phyloP scores from a whole-genome alignment of 2,329 filamentous ascomycete genomes.

The Lojkania enalia region DNA sequence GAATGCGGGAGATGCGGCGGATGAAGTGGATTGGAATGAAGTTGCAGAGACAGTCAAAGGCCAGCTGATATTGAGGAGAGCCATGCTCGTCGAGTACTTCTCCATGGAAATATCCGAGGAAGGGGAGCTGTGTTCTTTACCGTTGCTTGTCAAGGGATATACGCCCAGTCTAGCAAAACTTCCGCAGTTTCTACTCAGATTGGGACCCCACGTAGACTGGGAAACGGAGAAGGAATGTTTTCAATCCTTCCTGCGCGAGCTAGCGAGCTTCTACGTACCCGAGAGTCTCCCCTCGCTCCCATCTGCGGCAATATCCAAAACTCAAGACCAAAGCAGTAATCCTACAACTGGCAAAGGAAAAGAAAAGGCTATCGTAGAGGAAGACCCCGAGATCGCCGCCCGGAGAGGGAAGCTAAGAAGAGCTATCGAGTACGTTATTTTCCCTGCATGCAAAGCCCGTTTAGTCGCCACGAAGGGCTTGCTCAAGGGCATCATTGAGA shows the following conservation, averaged over 20 bases:
- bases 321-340: conserved; percentile 45
- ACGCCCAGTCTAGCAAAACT: conserved; percentile 83
- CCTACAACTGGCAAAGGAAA: conserved; percentile 37
- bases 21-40: conserved; percentile 67
- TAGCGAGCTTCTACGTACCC: conserved; percentile 88
- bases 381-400: conserved; percentile 47
- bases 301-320: conserved; percentile 13
- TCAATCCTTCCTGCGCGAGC: conserved; percentile 77
- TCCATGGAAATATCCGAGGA: conserved; percentile 77
- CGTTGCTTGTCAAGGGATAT: conserved; percentile 86
- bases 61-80: conserved; percentile 73
- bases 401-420: conserved; percentile 71
- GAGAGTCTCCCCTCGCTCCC: conserved; percentile 70
- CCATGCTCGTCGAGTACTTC: conserved; percentile 94
- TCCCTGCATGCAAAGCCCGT: conserved; percentile 82
- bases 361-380: conserved; percentile 21
- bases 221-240: conserved; percentile 83
- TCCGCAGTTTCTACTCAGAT: conserved; percentile 80
- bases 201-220: conserved; percentile 91
- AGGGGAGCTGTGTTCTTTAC: conserved; percentile 77
- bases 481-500: conserved; percentile 78
- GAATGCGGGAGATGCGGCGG: conserved; percentile 41
- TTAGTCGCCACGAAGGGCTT: conserved; percentile 80
- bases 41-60: conserved; percentile 67
- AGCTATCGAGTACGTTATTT: conserved; percentile 82